phyloP scores from a whole-genome alignment of 345 rosid genomes.

The Dovyalis caffra region DNA sequence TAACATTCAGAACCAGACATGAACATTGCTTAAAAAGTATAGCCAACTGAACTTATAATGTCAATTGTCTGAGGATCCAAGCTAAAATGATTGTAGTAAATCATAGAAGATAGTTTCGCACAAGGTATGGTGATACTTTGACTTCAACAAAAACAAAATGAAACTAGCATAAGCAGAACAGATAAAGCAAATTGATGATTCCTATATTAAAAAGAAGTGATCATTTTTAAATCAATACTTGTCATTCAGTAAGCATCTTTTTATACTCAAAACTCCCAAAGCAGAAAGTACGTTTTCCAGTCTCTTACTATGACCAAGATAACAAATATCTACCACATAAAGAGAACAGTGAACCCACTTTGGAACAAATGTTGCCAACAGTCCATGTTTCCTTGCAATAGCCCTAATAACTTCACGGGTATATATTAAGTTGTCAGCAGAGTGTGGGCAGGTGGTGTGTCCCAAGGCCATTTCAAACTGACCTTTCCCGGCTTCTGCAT shows the following conservation, averaged over 20 bases:
- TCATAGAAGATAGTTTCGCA: neutral
- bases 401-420: conserved; percentile 81
- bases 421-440: conserved; percentile 83
- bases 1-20: neutral
- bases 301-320: neutral
- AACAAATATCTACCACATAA: neutral
- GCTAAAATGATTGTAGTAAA: neutral
- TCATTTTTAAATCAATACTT: neutral
- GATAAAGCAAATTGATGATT: neutral
- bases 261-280: neutral
- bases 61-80: neutral
- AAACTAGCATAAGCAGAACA: neutral
- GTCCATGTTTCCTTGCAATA: conserved; percentile 76
- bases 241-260: neutral
- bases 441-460: conserved; percentile 45
- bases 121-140: neutral
- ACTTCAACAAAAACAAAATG: neutral
- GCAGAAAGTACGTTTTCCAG: neutral
- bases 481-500: conserved; percentile 89
- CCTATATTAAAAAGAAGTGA: neutral
- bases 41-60: neutral
- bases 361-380: conserved; percentile 84
- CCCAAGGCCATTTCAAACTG: conserved; percentile 83
- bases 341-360: conserved; percentile 52
- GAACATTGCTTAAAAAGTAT: neutral